Conservation (phyloP, 2,329 filamentous ascomycete species). For the Magnaporthiopsis rhizophila region DNA sequence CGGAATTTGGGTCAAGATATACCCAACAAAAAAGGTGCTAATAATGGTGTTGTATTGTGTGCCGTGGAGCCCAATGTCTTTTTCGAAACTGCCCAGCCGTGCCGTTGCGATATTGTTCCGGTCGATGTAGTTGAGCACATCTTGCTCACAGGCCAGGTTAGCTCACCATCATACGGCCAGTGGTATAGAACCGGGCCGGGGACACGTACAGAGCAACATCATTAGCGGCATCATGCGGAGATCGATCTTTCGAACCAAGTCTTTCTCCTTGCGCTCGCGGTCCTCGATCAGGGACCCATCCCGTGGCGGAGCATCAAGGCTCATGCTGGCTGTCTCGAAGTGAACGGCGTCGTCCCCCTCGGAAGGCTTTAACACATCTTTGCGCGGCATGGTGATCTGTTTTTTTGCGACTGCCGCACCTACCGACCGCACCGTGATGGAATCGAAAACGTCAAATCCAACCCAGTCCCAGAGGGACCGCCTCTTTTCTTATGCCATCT, state of each 20-base stretch:
- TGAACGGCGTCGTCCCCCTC: neutral
- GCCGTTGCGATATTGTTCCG: constrained; percentile 26
- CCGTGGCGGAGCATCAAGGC: neutral
- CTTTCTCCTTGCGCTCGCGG: constrained; percentile 35
- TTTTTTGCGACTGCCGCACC: no score
- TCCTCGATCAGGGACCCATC: neutral
- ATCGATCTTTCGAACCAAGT: constrained; percentile 50
- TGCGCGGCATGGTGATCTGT: neutral
- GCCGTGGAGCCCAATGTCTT: constrained; percentile 30
- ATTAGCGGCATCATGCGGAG: constrained; percentile 47
- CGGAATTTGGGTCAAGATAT: constrained; percentile 25
- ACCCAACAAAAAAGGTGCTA: constrained; percentile 26
- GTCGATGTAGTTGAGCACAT: constrained; percentile 54
- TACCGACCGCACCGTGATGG: neutral
- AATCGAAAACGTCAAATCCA: neutral
- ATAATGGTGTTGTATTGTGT: constrained; percentile 29
- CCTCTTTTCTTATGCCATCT: neutral
- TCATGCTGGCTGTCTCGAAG: neutral
- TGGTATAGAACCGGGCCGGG: no score
- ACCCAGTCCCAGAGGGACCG: neutral
- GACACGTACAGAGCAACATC: constrained; percentile 22
- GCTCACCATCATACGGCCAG: constrained; percentile 6
- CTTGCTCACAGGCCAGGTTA: constrained; percentile 35
- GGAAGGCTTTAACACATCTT: neutral
- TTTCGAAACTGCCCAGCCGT: constrained; percentile 33